Percentiles rank a stretch among this genome's conserved stretches.
Evolutionary conservation across 805 yeast species (phyloP).

Genomic region (Yarrowia alimentaria): DNA sequence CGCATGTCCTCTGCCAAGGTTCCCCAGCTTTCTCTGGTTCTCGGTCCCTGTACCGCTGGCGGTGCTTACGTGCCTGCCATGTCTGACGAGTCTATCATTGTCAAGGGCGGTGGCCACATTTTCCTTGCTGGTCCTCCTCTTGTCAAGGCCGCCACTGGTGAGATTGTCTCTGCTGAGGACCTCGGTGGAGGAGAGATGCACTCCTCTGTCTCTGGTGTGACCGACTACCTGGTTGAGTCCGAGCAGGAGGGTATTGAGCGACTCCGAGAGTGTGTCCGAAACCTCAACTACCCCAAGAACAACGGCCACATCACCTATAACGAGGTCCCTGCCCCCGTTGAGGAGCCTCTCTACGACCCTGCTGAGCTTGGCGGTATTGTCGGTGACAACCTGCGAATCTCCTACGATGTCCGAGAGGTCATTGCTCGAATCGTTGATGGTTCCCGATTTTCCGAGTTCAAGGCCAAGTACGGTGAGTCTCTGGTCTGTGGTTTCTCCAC

Average conservation of each 20-base stretch:
- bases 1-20: constrained; percentile 37
- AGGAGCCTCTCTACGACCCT: constrained; percentile 37
- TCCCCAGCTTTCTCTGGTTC: constrained; percentile 38
- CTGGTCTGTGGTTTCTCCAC: constrained; percentile 38
- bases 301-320: constrained; percentile 18
- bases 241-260: constrained; percentile 39
- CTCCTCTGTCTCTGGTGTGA: constrained; percentile 38
- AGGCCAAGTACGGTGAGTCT: constrained; percentile 37
- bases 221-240: constrained; percentile 37
- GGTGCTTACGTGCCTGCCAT: constrained; percentile 41
- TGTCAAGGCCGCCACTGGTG: constrained; percentile 41
- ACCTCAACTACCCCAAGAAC: constrained; percentile 32
- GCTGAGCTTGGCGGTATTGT: constrained; percentile 38
- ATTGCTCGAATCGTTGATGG: constrained; percentile 40
- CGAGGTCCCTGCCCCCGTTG: constrained; percentile 29
- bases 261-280: constrained; percentile 35
- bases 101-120: constrained; percentile 39
- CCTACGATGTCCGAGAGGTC: constrained; percentile 39
- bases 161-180: constrained; percentile 38
- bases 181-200: constrained; percentile 41
- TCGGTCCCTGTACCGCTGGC: constrained; percentile 42
- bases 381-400: constrained; percentile 36
- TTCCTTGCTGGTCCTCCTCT: constrained; percentile 41
- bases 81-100: constrained; percentile 40
- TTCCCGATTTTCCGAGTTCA: constrained; percentile 38